These are phyloP conservation scores for Saccharomyces hybrid DNA, from an alignment of 1,139 yeast species.

Conservation along the genomic window DNA sequence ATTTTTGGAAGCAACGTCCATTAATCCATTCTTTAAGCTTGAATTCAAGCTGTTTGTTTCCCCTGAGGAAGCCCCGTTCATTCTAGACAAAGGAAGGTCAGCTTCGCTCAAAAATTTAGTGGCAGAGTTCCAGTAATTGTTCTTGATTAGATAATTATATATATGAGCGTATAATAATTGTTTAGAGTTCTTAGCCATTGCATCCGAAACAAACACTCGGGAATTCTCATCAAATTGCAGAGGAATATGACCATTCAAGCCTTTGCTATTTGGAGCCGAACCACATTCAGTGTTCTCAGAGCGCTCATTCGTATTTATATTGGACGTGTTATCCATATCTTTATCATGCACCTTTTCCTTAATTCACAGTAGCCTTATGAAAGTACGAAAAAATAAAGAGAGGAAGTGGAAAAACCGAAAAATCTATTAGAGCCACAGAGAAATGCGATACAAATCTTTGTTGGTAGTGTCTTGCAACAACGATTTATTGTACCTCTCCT, in stretches of 20 bases:
- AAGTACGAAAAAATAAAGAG: background rate
- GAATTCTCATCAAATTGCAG: conserved; percentile 4
- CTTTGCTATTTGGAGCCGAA: background rate
- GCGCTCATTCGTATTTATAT: background rate
- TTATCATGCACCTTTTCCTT: conserved; percentile 1
- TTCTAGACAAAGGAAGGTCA: conserved; percentile 33
- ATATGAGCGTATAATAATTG: conserved; percentile 44
- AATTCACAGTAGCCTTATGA: background rate
- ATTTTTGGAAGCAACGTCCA: conserved; percentile 5
- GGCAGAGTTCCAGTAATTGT: conserved; percentile 46
- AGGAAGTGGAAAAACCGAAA: too few species aligned
- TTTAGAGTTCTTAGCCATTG: conserved; percentile 37
- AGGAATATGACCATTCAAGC: background rate
- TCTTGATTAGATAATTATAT: conserved; percentile 41
- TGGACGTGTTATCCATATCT: background rate
- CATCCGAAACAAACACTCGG: conserved; percentile 32
- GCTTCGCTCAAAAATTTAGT: conserved; percentile 40
- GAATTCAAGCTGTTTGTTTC: background rate
- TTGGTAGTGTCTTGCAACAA: too few species aligned
- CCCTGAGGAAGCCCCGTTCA: conserved; percentile 7
- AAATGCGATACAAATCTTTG: background rate
- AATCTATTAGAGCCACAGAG: background rate
- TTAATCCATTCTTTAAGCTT: background rate
- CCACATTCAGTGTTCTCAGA: background rate
- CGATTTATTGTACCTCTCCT: too few species aligned